Conservation (phyloP, 371 early-diverging fungal genomes). For the Zancudomyces culisetae region DNA sequence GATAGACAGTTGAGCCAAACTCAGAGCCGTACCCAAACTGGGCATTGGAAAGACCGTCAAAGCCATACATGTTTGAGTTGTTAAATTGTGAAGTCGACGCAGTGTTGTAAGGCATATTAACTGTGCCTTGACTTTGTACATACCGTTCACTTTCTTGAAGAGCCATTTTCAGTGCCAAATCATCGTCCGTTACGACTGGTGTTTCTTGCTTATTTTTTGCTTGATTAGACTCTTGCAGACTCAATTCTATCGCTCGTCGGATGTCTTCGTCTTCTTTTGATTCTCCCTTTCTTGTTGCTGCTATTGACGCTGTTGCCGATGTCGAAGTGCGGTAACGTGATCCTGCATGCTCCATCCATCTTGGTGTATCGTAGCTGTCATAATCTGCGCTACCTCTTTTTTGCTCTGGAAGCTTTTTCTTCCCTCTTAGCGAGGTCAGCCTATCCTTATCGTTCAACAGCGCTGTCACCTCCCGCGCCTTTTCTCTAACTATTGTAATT, state of each 20-base stretch:
- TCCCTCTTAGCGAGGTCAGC: slow-evolving; percentile 32
- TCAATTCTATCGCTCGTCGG: background rate
- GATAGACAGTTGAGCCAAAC: too few relatives aligned
- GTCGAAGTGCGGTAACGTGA: slow-evolving; percentile 38
- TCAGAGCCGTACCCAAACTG: background rate
- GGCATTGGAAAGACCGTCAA: background rate
- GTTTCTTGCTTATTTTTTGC: too few relatives aligned
- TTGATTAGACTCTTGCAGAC: background rate
- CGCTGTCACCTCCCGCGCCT: slow-evolving; percentile 72
- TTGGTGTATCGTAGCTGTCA: too few relatives aligned
- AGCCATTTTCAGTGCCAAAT: background rate
- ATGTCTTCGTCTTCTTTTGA: background rate
- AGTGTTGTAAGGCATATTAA: background rate
- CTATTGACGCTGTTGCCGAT: background rate
- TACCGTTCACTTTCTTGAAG: background rate
- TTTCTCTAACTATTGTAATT: slow-evolving; percentile 61
- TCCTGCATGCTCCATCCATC: too few relatives aligned
- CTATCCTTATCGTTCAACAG: slow-evolving; percentile 61
- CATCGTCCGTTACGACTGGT: background rate
- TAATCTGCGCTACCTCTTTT: background rate
- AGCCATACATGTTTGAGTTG: background rate
- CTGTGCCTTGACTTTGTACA: too few relatives aligned
- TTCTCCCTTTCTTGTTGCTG: background rate
- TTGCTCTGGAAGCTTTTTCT: background rate
- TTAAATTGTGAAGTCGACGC: background rate